These are phyloP conservation scores for Moricandia arvensis DNA, from an alignment of 345 rosid genomes.

Conservation along the genomic window DNA sequence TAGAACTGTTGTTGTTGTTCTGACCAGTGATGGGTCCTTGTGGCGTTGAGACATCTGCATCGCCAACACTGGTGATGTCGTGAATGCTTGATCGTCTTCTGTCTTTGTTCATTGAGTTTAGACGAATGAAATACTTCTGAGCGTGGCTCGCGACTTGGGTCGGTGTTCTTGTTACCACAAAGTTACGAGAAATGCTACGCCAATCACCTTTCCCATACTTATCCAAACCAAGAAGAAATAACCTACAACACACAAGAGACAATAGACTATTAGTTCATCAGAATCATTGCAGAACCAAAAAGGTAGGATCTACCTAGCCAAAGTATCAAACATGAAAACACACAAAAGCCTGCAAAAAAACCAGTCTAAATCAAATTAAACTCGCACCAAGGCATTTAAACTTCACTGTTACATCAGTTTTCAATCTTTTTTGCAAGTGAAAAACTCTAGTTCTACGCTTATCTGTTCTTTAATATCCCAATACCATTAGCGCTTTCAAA, in stretches of 20 bases:
- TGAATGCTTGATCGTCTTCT: constrained; percentile 95
- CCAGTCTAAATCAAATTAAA: neutral
- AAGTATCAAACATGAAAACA: neutral
- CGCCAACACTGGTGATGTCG: constrained; percentile 84
- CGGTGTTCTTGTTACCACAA: constrained; percentile 93
- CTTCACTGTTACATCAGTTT: constrained; percentile 10
- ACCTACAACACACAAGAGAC: constrained; percentile 44
- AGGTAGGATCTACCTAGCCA: neutral
- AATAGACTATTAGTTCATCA: constrained; percentile 15
- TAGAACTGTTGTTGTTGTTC: constrained; percentile 31
- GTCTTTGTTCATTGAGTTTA: constrained; percentile 92
- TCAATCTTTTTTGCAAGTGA: neutral
- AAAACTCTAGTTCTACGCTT: neutral
- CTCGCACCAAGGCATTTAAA: neutral
- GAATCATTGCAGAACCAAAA: neutral
- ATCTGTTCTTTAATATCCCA: constrained; percentile 3
- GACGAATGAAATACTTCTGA: constrained; percentile 87
- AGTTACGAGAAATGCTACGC: constrained; percentile 96
- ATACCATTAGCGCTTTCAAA: constrained; percentile 9
- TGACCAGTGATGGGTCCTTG: constrained; percentile 99
- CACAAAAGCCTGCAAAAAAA: neutral
- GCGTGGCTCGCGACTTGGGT: constrained; percentile 99
- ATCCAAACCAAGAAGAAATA: constrained; percentile 95
- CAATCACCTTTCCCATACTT: constrained; percentile 98
- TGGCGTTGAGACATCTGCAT: constrained; percentile 61